Evolutionary conservation across 805 yeast species (phyloP).

Genomic region (Dipodascus geniculatus): DNA sequence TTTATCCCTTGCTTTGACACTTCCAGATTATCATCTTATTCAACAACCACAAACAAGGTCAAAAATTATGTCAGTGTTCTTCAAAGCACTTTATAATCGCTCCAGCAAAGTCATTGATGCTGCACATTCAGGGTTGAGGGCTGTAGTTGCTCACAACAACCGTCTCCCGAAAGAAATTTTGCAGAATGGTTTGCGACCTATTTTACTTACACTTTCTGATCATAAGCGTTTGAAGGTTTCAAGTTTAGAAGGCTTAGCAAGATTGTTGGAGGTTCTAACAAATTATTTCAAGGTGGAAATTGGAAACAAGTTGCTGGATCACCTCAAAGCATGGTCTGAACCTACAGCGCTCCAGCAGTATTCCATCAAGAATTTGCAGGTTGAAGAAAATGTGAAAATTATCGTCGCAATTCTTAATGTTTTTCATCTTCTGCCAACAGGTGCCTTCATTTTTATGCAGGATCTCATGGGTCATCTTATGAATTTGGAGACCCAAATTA

Average conservation of each 20-base stretch:
- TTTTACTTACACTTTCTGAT: slow-evolving; percentile 89
- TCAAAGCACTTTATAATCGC: slow-evolving; percentile 79
- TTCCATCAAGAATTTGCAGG: slow-evolving; percentile 68
- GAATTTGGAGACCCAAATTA: slow-evolving; percentile 67
- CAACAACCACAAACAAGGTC: slow-evolving; percentile 54
- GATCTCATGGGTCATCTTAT: slow-evolving; percentile 69
- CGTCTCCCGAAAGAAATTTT: slow-evolving; percentile 86
- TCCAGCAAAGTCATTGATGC: slow-evolving; percentile 85
- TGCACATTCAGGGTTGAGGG: slow-evolving; percentile 77
- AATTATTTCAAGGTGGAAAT: slow-evolving; percentile 95
- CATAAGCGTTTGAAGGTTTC: slow-evolving; percentile 81
- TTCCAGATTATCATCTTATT: slow-evolving; percentile 69
- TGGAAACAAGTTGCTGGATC: slow-evolving; percentile 86
- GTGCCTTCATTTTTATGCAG: slow-evolving; percentile 84
- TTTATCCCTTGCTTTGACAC: slow-evolving; percentile 70
- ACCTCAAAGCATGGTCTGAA: slow-evolving; percentile 92
- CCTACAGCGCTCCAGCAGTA: slow-evolving; percentile 63
- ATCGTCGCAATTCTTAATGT: slow-evolving; percentile 84
- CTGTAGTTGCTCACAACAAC: slow-evolving; percentile 73
- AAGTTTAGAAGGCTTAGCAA: slow-evolving; percentile 83
- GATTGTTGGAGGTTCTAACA: slow-evolving; percentile 72
- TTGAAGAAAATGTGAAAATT: slow-evolving; percentile 72
- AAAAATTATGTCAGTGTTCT: slow-evolving; percentile 82
- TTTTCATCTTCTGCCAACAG: slow-evolving; percentile 83
- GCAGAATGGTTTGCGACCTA: slow-evolving; percentile 93